These are phyloP conservation scores for Salicornia ramosissima DNA, from an alignment of 148 eudicot species.

Conservation along the genomic window DNA sequence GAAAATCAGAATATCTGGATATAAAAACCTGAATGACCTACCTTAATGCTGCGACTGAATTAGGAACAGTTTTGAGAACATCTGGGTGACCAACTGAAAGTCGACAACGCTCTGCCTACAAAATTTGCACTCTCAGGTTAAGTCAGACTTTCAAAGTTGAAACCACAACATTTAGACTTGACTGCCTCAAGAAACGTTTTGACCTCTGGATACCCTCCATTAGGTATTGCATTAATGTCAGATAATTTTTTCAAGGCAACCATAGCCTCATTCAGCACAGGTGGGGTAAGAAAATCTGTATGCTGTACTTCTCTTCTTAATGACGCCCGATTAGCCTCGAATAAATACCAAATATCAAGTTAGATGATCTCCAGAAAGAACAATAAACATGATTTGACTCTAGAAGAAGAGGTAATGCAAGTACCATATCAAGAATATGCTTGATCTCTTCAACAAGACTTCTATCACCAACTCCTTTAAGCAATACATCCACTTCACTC, in stretches of 20 bases:
- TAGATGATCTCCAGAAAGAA: neutral
- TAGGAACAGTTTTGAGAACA: conserved; percentile 49
- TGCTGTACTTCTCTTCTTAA: conserved; percentile 69
- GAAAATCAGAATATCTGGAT: neutral
- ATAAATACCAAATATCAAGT: conserved; percentile 9
- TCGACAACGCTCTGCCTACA: conserved; percentile 88
- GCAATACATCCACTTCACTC: conserved; percentile 38
- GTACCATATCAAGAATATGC: conserved; percentile 77
- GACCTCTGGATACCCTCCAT: conserved; percentile 94
- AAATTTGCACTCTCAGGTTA: conserved; percentile 4
- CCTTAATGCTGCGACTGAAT: conserved; percentile 78
- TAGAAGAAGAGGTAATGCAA: conserved; percentile 13
- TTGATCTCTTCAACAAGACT: conserved; percentile 60
- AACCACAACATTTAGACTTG: conserved; percentile 6
- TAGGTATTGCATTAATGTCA: conserved; percentile 54
- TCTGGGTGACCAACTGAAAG: conserved; percentile 89
- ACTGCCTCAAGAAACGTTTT: conserved; percentile 2
- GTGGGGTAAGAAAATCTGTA: conserved; percentile 90
- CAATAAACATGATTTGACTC: neutral
- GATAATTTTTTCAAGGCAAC: conserved; percentile 53
- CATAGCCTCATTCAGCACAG: conserved; percentile 60
- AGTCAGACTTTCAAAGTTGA: neutral
- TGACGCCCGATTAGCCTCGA: conserved; percentile 71
- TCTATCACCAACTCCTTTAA: conserved; percentile 48
- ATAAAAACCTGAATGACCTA: conserved; percentile 18